Evolutionary conservation across 345 rosid genomes (phyloP).

Genomic region (Boechera divaricarpa): DNA sequence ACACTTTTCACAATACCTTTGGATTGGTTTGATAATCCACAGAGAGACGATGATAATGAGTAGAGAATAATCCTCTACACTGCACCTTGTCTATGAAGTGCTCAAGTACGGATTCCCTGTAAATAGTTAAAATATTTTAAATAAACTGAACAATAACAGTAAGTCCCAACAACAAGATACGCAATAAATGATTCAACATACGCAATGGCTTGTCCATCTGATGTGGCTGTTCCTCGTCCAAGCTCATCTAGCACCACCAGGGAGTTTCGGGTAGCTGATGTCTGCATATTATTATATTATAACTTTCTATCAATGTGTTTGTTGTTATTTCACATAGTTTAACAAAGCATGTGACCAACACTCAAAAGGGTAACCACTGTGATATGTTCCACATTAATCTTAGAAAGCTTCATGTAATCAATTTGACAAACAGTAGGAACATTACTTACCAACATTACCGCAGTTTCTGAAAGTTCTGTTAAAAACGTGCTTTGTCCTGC

Average conservation of each 20-base stretch:
- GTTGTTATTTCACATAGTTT: constrained; percentile 4
- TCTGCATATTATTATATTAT: constrained; percentile 51
- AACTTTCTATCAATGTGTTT: constrained; percentile 10
- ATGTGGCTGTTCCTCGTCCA: constrained; percentile 96
- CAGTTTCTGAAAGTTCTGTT: constrained; percentile 98
- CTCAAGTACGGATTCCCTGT: constrained; percentile 90
- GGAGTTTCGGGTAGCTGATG: constrained; percentile 79
- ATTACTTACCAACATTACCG: constrained; percentile 77
- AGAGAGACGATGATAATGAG: constrained; percentile 93
- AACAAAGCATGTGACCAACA: constrained; percentile 16
- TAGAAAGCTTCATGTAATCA: constrained; percentile 20
- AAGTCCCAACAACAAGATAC: constrained; percentile 2
- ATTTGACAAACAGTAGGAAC: constrained; percentile 31
- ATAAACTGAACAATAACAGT: constrained; percentile 5
- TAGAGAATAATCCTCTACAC: constrained; percentile 94
- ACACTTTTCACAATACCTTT: constrained; percentile 43
- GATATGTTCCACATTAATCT: constrained; percentile 15
- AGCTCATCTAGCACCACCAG: constrained; percentile 95
- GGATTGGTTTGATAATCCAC: constrained; percentile 70
- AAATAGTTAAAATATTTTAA: neutral
- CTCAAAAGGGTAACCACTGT: constrained; percentile 1
- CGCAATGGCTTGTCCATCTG: constrained; percentile 99
- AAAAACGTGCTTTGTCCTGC: constrained; percentile 94
- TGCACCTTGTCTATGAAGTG: constrained; percentile 78
- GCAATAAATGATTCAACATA: constrained; percentile 44